Evolutionary conservation across 257 asterid genomes (phyloP).

Genomic region (Nicotiana tomentosiformis): DNA sequence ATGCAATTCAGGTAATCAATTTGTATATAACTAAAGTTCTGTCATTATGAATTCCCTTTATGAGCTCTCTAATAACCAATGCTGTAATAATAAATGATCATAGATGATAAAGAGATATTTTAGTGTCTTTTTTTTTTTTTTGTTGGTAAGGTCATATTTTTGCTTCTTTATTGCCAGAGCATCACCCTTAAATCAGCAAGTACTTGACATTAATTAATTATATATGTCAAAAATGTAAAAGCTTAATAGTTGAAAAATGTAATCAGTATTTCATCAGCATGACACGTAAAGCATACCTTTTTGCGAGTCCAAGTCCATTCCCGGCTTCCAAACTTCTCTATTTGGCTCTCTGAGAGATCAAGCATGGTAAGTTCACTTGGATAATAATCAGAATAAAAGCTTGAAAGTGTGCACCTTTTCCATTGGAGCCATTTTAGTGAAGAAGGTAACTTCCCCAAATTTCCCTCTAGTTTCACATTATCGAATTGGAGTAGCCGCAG

Average conservation of each 20-base stretch:
- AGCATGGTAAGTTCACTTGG: constrained; percentile 26
- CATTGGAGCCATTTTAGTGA: constrained; percentile 28
- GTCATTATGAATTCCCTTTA: background rate
- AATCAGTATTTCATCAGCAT: background rate
- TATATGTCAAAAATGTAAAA: background rate
- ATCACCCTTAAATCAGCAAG: background rate
- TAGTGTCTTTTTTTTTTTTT: background rate
- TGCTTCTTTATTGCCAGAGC: background rate
- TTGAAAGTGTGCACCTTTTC: constrained; percentile 21
- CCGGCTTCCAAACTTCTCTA: constrained; percentile 19
- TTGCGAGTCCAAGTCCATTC: constrained; percentile 14
- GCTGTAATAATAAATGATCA: background rate
- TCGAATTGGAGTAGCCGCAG: constrained; percentile 27
- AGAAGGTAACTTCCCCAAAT: constrained; percentile 21
- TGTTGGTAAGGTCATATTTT: background rate
- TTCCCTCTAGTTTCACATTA: constrained; percentile 25
- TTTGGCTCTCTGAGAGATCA: constrained; percentile 29
- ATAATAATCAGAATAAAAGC: constrained; percentile 16
- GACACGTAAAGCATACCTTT: constrained; percentile 16
- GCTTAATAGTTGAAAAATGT: background rate
- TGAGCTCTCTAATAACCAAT: background rate
- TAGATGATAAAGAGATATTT: background rate
- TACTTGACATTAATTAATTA: background rate
- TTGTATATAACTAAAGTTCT: background rate
- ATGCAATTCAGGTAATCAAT: background rate